Evolutionary conservation across 805 yeast species (phyloP), one percentile per base, ranked within the genome.

Genomic region (Saccharomycopsis schoenii): DNA sequence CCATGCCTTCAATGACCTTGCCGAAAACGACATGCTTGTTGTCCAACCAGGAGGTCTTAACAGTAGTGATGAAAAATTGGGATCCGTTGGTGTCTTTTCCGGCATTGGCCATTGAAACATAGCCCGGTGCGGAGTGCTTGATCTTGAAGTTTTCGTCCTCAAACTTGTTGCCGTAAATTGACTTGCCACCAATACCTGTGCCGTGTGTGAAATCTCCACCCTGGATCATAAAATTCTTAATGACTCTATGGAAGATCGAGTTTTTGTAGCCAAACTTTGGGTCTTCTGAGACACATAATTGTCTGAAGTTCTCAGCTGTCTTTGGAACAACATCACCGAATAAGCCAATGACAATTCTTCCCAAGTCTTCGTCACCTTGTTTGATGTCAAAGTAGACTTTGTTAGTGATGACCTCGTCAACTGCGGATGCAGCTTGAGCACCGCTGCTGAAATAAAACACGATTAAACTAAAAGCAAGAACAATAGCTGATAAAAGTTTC

Each of bases 21-120:
- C 99, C 99, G 70, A 94, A 94, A 51, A 94, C 99, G 71, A 94
- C 99, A 74, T 94, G 99, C 68, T 78, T 84, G 66, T 96, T 94
- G 71, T 94, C 90, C 71, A 94, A 83, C 98, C 99, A 94, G 57
- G 86, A 77, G 61, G 97, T 89, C 41, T 82, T 80, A 24, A 88
- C 97, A 34, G 97, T 92, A 70, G 97, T 91, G 76, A 94, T 87
- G 81, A 92, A 92, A 73, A 92, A 92, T 76, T 91, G 97, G 42
- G 97, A 90, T 21, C 97, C 97, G 72, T 91, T 91, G 74, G 92
- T 86, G 75, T 86, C 78, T 65, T 71, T 82, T 66, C 93, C 93
- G 39, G 90, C 85, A 68, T 86, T 86, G 67, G 93, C 93, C 93
- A 86, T 86, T 2, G 89, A 84, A 67, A 86, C 72, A 68, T 81